A percentile compares a stretch with the other conserved stretches of the same genome.
phyloP scores from a whole-genome alignment of 1,139 yeast species.

The Pichia sp. region DNA sequence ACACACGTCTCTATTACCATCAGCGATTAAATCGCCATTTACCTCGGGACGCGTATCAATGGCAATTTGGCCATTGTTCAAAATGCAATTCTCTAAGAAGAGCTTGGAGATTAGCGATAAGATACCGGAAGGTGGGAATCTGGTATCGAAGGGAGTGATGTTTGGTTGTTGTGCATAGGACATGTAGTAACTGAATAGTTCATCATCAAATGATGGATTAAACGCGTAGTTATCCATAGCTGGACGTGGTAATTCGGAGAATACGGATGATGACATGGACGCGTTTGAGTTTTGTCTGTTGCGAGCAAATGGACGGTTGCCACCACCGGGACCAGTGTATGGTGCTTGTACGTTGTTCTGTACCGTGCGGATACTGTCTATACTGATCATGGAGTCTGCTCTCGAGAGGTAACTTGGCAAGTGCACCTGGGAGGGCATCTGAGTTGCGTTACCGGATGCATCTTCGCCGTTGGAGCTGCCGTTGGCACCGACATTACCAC shows the following conservation, averaged over 20 bases:
- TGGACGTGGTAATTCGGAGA: conserved; percentile 15
- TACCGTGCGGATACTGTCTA: conserved; percentile 15
- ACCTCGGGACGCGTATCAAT: conserved; percentile 29
- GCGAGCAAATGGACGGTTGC: no score
- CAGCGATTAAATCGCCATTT: conserved; percentile 22
- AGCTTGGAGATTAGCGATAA: conserved; percentile 33
- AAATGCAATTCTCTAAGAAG: conserved; percentile 19
- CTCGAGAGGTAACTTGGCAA: conserved; percentile 17
- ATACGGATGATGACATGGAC: conserved; percentile 23
- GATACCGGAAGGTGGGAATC: conserved; percentile 37
- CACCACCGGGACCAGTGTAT: background rate
- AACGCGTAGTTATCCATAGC: conserved; percentile 23
- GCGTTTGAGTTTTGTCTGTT: conserved; percentile 18
- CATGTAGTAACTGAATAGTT: conserved; percentile 28
- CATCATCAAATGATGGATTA: conserved; percentile 29
- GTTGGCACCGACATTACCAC: no score
- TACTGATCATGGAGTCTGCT: conserved; percentile 18
- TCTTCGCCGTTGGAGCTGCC: no score
- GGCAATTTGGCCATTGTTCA: conserved; percentile 18
- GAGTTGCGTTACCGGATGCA: no score
- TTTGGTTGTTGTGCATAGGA: conserved; percentile 32
- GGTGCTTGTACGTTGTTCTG: conserved; percentile 6
- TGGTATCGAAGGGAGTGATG: conserved; percentile 34
- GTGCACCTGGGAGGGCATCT: no score
- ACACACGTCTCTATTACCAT: conserved; percentile 22